Evolutionary conservation across 1,284 basidiomycete species (phyloP).

Genomic region (Papiliotrema nemorosa): DNA sequence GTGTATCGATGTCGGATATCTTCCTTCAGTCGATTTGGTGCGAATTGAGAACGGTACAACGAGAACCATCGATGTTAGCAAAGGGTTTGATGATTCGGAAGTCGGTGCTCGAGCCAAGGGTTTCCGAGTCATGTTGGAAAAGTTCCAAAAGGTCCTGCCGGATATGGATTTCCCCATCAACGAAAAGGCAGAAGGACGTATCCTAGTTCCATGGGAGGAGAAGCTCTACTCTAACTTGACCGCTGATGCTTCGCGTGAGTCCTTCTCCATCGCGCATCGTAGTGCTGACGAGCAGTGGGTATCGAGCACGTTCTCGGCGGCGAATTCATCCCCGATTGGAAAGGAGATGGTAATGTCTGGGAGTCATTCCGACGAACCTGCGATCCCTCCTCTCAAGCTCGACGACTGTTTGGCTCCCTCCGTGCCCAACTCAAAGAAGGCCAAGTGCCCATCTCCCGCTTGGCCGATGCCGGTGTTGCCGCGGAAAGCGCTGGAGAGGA

Average conservation of each 20-base stretch:
- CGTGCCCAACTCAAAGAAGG: constrained; percentile 53
- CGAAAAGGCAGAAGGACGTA: constrained; percentile 82
- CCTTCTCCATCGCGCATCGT: not conserved
- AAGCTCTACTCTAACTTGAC: constrained; percentile 66
- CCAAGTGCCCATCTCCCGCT: constrained; percentile 47
- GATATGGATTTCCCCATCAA: constrained; percentile 91
- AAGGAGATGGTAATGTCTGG: constrained; percentile 78
- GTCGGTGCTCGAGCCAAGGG: constrained; percentile 72
- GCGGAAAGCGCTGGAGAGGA: constrained; percentile 53
- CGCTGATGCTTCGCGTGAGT: constrained; percentile 47
- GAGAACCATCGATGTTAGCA: constrained; percentile 61
- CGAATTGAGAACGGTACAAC: constrained; percentile 65
- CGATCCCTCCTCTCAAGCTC: constrained; percentile 69
- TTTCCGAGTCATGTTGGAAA: constrained; percentile 67
- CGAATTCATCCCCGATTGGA: constrained; percentile 79
- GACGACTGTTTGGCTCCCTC: constrained; percentile 73
- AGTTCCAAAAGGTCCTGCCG: constrained; percentile 70
- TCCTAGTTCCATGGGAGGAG: constrained; percentile 84
- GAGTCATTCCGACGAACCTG: constrained; percentile 88
- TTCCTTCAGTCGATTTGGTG: constrained; percentile 80
- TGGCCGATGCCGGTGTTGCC: constrained; percentile 48
- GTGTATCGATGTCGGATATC: constrained; percentile 67
- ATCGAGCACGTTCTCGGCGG: constrained; percentile 62
- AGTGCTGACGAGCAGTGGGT: constrained; percentile 52
- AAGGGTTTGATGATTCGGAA: constrained; percentile 62